Base-by-base conservation (phyloP, 805 yeast genomes). In the Clavispora asparagi region DNA sequence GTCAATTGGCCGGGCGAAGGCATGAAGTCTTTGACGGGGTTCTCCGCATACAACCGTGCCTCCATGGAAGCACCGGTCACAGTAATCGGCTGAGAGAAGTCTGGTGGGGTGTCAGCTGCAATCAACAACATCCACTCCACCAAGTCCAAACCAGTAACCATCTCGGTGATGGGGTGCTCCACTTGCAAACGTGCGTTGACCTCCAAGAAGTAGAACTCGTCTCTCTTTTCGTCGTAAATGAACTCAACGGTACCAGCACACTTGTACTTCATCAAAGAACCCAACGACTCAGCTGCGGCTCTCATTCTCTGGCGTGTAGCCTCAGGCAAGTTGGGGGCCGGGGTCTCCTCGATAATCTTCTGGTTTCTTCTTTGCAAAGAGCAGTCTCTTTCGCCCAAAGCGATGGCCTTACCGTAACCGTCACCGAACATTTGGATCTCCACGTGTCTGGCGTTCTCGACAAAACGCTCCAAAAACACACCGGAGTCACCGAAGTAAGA, bases 241-340 rank as follows among this genome's bases (percentile, higher is more conserved):
- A 83, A 92, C 69, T 92, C 99, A 57, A 94, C 96, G 7, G 99
- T 92, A 65, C 98, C 99, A 36, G 98, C 99, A 69, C 96, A 83
- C 68, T 88, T 90, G 71, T 94, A 92, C 57, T 87, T 83, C 84
- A 94, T 81, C 25, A 85, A 71, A 2, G 90, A 70, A 40, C 85
- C 97, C 51, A 92, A 73, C 44, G 82, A 83, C 64, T 87, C 96
- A 38, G 97, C 88, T 38, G 97, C 92, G 43, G 73, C 71, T 67
- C 91, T 81, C 85, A 92, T 82, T 43, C 73, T 76, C 39, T 65
- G 65, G 59, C 97, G 78, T 2, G 96, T 90, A 6, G 77, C 64
- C 46, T 81, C 90, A 6, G 97, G 95, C 54, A 92, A 77, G 60
- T 87, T 84, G 39, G 98, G 98, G 46, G 98, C 97, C 4, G 99